Base-by-base conservation (phyloP, 208 protist genomes). In the Leptomonas seymouri region DNA sequence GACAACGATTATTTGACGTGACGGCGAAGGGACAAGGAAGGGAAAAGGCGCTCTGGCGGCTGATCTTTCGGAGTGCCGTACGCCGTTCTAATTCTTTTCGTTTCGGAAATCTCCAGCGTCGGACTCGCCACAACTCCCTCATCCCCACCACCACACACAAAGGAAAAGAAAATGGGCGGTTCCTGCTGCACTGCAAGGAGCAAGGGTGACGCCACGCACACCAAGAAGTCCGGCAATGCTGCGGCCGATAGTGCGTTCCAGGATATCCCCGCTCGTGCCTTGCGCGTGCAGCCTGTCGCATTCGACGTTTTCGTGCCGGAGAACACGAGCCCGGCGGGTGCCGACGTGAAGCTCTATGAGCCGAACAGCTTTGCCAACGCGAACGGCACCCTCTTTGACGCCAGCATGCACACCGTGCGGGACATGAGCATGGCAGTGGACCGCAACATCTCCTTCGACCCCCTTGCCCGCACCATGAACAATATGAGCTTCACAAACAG, bases 401-500 rank as follows among this genome's bases (percentile, higher is more conserved):
- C 74, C 45, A 89, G 75, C 61, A 76, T 93, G 64, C 68, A 85
- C 78, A 88, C 86, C 11, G 50, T 84, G 42, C 80, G 80, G n/a
- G 84, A 89, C 50, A 56, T 31, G 18, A 84, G 73, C 66, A 62
- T 82, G 16, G 39, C 59, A 2, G 31, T 41, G 20, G 66, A 66
- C 42, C 50, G 58, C 34, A 71, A 51, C 53, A 39, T 20, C 57
- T 41, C 36, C 51, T 62, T 65, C 50, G 62, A 65, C 34, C 64
- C 57, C 1, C 53, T 70, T 39, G 61, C 45, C 39, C 48, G 44
- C 23, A 60, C 83, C 2, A 71, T 83, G 46, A 71, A 67, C 56
- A 85, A 77, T 57, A 83, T 89, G 74, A 89, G 80, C 61, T 86
- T 94, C 57, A 92, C 89, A 16, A 95, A 95, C 70, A 82, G 81